Percentiles rank a stretch among this genome's conserved stretches.
Evolutionary conservation across 2,329 filamentous ascomycete species (phyloP).

Genomic region (Chaetothyriales sp.): DNA sequence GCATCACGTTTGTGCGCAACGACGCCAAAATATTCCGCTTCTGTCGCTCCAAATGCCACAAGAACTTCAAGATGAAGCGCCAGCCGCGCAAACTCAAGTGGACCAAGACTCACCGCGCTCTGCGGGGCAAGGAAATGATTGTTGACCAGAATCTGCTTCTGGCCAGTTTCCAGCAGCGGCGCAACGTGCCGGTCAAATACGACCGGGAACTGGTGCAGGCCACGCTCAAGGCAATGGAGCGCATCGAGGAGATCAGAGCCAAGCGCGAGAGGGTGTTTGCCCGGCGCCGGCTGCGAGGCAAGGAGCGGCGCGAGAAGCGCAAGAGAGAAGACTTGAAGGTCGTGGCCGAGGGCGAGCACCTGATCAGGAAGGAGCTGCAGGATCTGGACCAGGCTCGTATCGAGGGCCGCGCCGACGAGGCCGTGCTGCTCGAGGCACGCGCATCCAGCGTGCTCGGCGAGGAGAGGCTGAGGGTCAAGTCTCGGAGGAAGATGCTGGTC

Average conservation of each 20-base stretch:
- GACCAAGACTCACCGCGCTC: slow-evolving; percentile 85
- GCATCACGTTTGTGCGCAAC: slow-evolving; percentile 55
- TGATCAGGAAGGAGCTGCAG: slow-evolving; percentile 60
- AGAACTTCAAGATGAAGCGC: slow-evolving; percentile 93
- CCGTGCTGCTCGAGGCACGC: slow-evolving; percentile 20
- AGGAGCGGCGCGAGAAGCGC: slow-evolving; percentile 57
- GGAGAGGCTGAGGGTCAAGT: slow-evolving; percentile 30
- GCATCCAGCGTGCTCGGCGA: slow-evolving; percentile 26
- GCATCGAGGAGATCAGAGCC: slow-evolving; percentile 70
- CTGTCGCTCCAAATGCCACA: slow-evolving; percentile 56
- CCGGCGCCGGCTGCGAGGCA: slow-evolving; percentile 83
- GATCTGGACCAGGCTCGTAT: slow-evolving; percentile 41
- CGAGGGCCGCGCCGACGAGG: slow-evolving; percentile 19
- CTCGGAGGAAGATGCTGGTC: slow-evolving; percentile 31
- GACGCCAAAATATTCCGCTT: slow-evolving; percentile 54
- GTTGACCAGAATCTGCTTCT: slow-evolving; percentile 73
- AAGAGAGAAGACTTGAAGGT: slow-evolving; percentile 70
- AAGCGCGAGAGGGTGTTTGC: slow-evolving; percentile 85
- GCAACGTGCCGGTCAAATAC: slow-evolving; percentile 92
- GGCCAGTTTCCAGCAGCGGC: slow-evolving; percentile 68
- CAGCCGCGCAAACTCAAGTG: slow-evolving; percentile 94
- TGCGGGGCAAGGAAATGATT: slow-evolving; percentile 74
- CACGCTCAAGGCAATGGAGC: slow-evolving; percentile 83
- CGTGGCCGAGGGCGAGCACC: slow-evolving; percentile 81
- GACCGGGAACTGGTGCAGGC: slow-evolving; percentile 79